Evolutionary conservation across 169 alveolate genomes (phyloP), one percentile per base, ranked within the genome.

Genomic region (Toxoplasma gondii): DNA sequence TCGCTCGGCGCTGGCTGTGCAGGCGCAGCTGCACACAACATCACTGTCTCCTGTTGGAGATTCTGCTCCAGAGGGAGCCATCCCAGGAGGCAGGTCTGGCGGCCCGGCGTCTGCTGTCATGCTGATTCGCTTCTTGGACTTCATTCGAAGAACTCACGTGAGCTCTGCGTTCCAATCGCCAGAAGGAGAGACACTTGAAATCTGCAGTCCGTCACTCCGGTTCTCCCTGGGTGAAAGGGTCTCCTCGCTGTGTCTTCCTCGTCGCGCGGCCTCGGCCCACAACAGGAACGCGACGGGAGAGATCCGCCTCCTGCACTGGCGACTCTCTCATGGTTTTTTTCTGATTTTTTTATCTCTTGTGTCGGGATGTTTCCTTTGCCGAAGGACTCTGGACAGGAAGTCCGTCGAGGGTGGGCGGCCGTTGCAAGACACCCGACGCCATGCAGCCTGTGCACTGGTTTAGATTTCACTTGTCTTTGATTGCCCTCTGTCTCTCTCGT

Each of bases 121-220:
- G 81, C 44, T 86, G 81, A 31, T 86, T 27, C 92, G 92, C 16
- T 88, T 58, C 86, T 45, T 88, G 24, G 84, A 67, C 93, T 88
- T 88, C 86, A 39, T 88, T 7, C 82, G 93, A 1, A 54, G 93
- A 19, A 27, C 93, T 1, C 74, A 67, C 34, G 93, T 88, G 84
- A 38, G 93, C 41, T 34, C 86, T 17, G 22, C 22, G n/a, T n/a
- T n/a, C 24, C 16, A 17, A 16, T 17, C 16, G n/a, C n/a, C 70
- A 16, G 24, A 58, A 58, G n/a, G 70, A 24, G 70, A 58, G 70
- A 17, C 24, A 24, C 70, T 58, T 16, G n/a, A 24, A 17, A 16
- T 58, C 70, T 17, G 70, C 70, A 58, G 70, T 24, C 70, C 70
- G 70, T 24, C 70, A 17, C 70, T 16, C 24, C 70, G n/a, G 70